Evolutionary conservation across 306 rosid genomes (phyloP).

Genomic region (Arachis stenosperma): DNA sequence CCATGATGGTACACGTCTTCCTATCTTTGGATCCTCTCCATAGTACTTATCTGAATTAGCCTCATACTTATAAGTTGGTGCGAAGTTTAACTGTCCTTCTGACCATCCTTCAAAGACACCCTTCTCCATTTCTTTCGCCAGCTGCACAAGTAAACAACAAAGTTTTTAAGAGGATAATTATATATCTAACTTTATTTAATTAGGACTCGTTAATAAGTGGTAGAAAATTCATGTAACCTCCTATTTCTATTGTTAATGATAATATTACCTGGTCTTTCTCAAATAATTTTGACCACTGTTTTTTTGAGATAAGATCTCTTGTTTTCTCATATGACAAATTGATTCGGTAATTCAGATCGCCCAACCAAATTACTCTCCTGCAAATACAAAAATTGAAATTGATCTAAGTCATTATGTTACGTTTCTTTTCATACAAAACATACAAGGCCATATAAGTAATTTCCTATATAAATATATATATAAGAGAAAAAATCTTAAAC

Average conservation of each 20-base stretch:
- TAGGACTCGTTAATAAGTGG: constrained; percentile 2
- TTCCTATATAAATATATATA: neutral
- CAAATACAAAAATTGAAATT: constrained; percentile 37
- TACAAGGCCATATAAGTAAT: neutral
- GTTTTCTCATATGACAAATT: constrained; percentile 75
- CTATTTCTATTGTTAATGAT: neutral
- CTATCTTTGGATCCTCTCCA: constrained; percentile 77
- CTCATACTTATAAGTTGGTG: constrained; percentile 91
- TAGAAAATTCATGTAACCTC: no score
- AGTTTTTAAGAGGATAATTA: no score
- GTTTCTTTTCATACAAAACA: no score
- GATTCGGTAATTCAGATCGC: constrained; percentile 91
- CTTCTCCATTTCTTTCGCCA: constrained; percentile 58
- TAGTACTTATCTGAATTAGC: constrained; percentile 70
- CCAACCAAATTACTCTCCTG: constrained; percentile 93
- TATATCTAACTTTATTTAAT: constrained; percentile 22
- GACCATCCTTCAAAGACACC: constrained; percentile 93
- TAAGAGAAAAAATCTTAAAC: no score
- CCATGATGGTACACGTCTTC: constrained; percentile 93
- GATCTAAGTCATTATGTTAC: constrained; percentile 19
- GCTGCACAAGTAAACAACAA: constrained; percentile 39
- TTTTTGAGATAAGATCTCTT: constrained; percentile 68
- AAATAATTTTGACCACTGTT: constrained; percentile 67
- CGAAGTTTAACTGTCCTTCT: constrained; percentile 69
- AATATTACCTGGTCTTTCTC: constrained; percentile 86